Evolutionary conservation across 2,329 filamentous ascomycete species (phyloP), one percentile per base, ranked within the genome.

Genomic region (Diplodia corticola): DNA sequence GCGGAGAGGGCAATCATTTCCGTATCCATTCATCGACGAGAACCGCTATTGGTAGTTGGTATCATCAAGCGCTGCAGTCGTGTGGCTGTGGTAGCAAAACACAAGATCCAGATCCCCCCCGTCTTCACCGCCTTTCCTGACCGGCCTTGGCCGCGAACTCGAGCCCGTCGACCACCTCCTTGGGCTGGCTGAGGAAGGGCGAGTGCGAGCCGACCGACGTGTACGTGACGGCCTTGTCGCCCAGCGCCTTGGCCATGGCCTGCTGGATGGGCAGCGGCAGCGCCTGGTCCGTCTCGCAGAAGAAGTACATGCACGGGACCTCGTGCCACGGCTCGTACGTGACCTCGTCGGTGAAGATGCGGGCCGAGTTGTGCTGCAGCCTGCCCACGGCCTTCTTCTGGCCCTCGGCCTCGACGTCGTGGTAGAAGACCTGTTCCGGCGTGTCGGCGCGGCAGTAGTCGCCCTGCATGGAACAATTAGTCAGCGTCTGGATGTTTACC

Each of bases 111-210:
- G n/a, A 10, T 33, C 9, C 28, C 4, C 30, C 30, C 12, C 30
- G 7, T 33, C 17, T 28, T 40, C 54, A 61, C 37, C 30, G 57
- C 40, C 22, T 57, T 44, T 65, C 64, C 40, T 57, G 28, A 15
- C 64, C 64, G 26, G 33, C 54, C 54, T 51, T 60, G 30, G 53
- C 64, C 4, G 64, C 64, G 24, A 28, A 50, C 64, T 65, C 64
- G n/a, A 65, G 30, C 5, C 53, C 64, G 22, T 69, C 71, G 5
- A 75, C 78, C 60, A 77, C 71, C 60, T 74, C 74, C 51, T 74
- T 73, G 0, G 77, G 76, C 70, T 72, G 76, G 44, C 76, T 79
- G 69, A 81, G 67, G 69, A 80, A 82, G 15, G 79, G 80, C 69
- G 76, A 79, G 69, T 82, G 80, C 0, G 69, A 76, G 0, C 75